Percentiles rank a stretch among this genome's conserved stretches.
These are phyloP conservation scores for Scutellaria barbata DNA, from an alignment of 257 asterid genomes.

Conservation along the genomic window DNA sequence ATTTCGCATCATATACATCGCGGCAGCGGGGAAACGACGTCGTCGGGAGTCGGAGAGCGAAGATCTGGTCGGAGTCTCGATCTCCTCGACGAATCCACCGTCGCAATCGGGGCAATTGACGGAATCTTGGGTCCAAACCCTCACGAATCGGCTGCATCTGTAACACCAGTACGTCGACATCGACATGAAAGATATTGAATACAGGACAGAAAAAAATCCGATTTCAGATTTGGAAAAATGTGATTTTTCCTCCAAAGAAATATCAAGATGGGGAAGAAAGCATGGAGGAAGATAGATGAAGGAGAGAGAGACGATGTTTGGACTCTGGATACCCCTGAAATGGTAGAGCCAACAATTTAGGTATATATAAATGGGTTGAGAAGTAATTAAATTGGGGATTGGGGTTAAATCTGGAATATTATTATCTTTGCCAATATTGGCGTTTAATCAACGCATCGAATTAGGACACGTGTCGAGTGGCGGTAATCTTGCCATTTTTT, in stretches of 20 bases:
- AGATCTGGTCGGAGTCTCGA: slow-evolving; percentile 58
- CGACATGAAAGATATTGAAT: slow-evolving; percentile 26
- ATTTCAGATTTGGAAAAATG: slow-evolving; percentile 33
- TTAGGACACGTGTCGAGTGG: slow-evolving; percentile 27
- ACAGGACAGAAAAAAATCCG: slow-evolving; percentile 26
- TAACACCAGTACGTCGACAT: slow-evolving; percentile 78
- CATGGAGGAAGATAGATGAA: slow-evolving; percentile 22
- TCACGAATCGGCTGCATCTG: slow-evolving; percentile 74
- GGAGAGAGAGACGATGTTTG: background rate
- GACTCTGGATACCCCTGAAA: slow-evolving; percentile 12
- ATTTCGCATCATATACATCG: slow-evolving; percentile 56
- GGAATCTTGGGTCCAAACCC: slow-evolving; percentile 60
- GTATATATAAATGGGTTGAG: slow-evolving; percentile 12
- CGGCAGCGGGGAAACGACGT: slow-evolving; percentile 72
- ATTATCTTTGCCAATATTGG: slow-evolving; percentile 3
- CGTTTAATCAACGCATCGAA: slow-evolving; percentile 36
- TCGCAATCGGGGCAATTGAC: slow-evolving; percentile 74
- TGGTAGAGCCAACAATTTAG: slow-evolving; percentile 11
- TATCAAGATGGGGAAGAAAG: slow-evolving; percentile 22
- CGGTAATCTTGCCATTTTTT: slow-evolving; percentile 8
- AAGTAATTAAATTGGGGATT: background rate
- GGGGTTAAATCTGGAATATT: slow-evolving; percentile 28
- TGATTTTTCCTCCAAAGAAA: slow-evolving; percentile 32
- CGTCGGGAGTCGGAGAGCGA: slow-evolving; percentile 65
- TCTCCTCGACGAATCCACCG: slow-evolving; percentile 75